Base-by-base conservation (phyloP, 495 filamentous ascomycete species). In the Parmelia sp. region DNA sequence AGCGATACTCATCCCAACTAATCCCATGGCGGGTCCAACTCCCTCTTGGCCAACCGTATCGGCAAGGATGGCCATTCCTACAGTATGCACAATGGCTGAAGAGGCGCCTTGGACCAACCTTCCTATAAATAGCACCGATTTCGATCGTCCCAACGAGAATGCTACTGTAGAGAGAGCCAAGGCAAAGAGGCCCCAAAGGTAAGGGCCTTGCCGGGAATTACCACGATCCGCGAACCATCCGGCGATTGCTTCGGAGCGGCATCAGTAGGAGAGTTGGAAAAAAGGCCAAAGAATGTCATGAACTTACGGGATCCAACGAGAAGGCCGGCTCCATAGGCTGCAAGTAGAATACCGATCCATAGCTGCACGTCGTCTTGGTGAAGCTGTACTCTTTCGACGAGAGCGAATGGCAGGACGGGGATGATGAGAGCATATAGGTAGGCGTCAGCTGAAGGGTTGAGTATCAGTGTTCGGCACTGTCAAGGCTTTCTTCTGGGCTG, bases 261-360 rank as follows among this genome's bases (percentile, higher is more conserved):
- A 49, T 31, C 44, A 53, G 29, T 44, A 58, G 60, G 17, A 47
- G 0, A 3, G 27, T 23, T 14, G 15, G 15, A 12, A 47, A 21
- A 17, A 57, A 10, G 27, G 6, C 33, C 21, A 47, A 14, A 21
- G 14, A 31, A 57, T 0, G 23, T 4, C 27, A 42, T 14, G 36
- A 37, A 77, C 79, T 70, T 65, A 84, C 79, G 82, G 59, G 81
- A 82, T 42, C 75, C 81, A 14, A 85, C 74, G 59, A 91, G 80
- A 14, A 92, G 74, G 7, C 87, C 84, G 1, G 78, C 87, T 29
- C 88, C 90, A 72, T 90, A 93, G 17, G 85, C 83, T 23, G 88
- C 87, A 8, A 94, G 77, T 4, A 95, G 78, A 25, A 92, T 79
- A 14, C 88, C 88, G 21, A 89, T 82, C 87, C 88, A 91, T 63